Evolutionary conservation across 1,139 yeast species (phyloP).

Genomic region (Arxiozyma slooffiae): DNA sequence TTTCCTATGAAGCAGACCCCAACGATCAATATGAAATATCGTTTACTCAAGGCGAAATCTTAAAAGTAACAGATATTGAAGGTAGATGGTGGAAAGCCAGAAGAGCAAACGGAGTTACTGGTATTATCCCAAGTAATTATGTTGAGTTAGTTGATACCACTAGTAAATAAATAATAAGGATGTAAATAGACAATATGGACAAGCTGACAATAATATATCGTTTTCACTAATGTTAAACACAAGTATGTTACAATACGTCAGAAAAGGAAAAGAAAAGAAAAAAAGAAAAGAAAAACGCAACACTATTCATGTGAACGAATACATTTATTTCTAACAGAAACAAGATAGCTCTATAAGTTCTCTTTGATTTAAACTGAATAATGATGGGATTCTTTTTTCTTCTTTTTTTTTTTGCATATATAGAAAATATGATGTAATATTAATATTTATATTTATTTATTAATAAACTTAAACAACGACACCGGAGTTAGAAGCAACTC

Average conservation of each 20-base stretch:
- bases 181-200: not conserved
- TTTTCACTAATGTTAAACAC: too few species aligned
- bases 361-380: not conserved
- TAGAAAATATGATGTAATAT: conserved; percentile 4
- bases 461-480: conserved; percentile 75
- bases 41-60: conserved; percentile 78
- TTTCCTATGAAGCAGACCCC: conserved; percentile 83
- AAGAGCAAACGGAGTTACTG: conserved; percentile 81
- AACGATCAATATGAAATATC: conserved; percentile 91
- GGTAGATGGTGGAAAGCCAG: conserved; percentile 99
- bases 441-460: conserved; percentile 1
- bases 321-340: too few species aligned
- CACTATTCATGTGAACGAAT: too few species aligned
- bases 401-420: not conserved
- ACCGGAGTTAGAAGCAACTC: conserved; percentile 99
- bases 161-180: not conserved
- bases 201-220: not conserved
- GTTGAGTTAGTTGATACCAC: conserved; percentile 50
- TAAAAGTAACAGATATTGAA: conserved; percentile 84
- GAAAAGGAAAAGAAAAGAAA: too few species aligned
- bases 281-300: too few species aligned
- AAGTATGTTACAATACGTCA: not conserved
- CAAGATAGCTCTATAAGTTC: not conserved
- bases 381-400: not conserved
- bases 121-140: conserved; percentile 93